Conservation (phyloP, 2,329 filamentous ascomycete species). For the Amesomyces nigricolor region DNA sequence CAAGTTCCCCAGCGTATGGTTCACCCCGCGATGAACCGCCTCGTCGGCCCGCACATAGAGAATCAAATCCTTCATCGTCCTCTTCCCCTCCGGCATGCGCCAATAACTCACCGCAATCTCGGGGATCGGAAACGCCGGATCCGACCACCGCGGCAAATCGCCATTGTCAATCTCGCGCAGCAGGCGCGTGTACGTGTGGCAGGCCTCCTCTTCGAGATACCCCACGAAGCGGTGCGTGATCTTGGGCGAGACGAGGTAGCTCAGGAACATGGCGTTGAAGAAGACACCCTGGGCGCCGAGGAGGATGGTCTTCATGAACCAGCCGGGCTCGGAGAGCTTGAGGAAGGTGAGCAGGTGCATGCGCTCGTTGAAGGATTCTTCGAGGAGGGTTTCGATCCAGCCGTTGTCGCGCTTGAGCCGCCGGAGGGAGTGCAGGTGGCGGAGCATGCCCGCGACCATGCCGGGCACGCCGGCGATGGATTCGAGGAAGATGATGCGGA, state of each 20-base stretch:
- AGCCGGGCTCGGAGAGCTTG: slow-evolving; percentile 72
- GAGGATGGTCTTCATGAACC: slow-evolving; percentile 86
- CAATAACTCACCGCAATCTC: slow-evolving; percentile 90
- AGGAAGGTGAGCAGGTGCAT: slow-evolving; percentile 88
- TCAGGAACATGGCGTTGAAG: slow-evolving; percentile 88
- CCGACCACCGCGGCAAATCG: slow-evolving; percentile 74
- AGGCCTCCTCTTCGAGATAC: slow-evolving; percentile 95
- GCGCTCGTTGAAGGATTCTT: slow-evolving; percentile 86
- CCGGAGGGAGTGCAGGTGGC: slow-evolving; percentile 79
- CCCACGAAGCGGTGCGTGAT: slow-evolving; percentile 94
- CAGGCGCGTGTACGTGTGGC: slow-evolving; percentile 88
- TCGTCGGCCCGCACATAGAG: slow-evolving; percentile 72
- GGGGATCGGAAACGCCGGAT: slow-evolving; percentile 65
- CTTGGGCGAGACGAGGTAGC: slow-evolving; percentile 79
- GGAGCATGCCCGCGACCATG: slow-evolving; percentile 93
- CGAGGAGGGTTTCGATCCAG: slow-evolving; percentile 89
- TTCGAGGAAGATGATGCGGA: slow-evolving; percentile 88
- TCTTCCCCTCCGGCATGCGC: slow-evolving; percentile 80
- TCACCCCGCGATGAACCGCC: slow-evolving; percentile 86
- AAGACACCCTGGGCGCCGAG: slow-evolving; percentile 91
- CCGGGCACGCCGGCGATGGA: slow-evolving; percentile 91
- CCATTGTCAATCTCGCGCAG: slow-evolving; percentile 82
- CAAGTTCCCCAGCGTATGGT: slow-evolving; percentile 88
- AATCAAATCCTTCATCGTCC: slow-evolving; percentile 79
- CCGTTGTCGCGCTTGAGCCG: slow-evolving; percentile 89